Base-by-base conservation (phyloP, 441 rosid genomes). In the Daphne laureola region DNA sequence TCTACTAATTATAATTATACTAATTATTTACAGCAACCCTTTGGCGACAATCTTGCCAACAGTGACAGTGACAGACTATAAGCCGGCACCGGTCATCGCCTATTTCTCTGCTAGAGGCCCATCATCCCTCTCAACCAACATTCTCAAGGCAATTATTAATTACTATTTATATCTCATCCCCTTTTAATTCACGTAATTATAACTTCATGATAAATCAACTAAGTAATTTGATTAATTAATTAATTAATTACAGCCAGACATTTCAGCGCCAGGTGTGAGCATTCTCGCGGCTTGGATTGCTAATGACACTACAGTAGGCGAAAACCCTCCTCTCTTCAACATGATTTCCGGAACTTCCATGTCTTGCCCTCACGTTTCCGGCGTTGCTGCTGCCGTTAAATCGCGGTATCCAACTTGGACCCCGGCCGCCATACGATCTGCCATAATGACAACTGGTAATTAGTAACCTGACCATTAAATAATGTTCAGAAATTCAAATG, bases 261-360 rank as follows among this genome's bases (percentile, higher is more conserved):
- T 91, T 11, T 62, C 84, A 14, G 96, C 95, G 51, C 95, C 95
- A 5, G 90, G 94, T 61, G 96, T 74, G 0, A 58, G 67, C 42
- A 83, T 78, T 58, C 79, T 90, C 43, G 98, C 96, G 15, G 96
- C 92, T 4, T 87, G 98, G 96, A 68, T 70, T 9, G 90, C 78
- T 17, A 76, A 83, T 43, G 90, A 83, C 53, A 67, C 73, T 7
- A 41, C 15, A 0, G 63, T 61, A 65, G 91, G 93, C 43, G 74
- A 79, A 67, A 65, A 62, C 0, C 66, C 84, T 2, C 78, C 90
- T 4, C 55, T 59, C 7, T 90, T 58, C 68, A 78, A 77, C 49
- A 62, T 87, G 23, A 53, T 83, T 14, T 90, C 96, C 2, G 97
- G 96, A 66, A 85, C 94, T 63, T 87, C 97, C 61, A 87, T 87